Evolutionary conservation across 163 green algal genomes (phyloP), one percentile per base, ranked within the genome.

Genomic region (Scenedesmus sp.): DNA sequence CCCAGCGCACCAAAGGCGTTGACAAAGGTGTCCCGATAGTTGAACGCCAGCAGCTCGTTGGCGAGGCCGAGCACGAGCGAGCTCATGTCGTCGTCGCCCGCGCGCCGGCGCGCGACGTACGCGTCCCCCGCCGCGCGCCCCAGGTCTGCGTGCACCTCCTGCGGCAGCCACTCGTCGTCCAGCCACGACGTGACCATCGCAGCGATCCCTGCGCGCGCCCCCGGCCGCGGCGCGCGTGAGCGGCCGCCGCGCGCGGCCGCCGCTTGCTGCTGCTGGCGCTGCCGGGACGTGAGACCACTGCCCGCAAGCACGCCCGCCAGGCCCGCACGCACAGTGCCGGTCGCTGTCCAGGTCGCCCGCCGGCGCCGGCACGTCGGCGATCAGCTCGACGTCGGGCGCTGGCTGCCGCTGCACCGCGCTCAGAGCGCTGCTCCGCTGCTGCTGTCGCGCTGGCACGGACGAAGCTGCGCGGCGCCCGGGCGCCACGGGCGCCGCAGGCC

Each of bases 141-240:
- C 1, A 94, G 70, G 0, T 78, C 28, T 18, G 69, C 26, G 45
- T 94, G 90, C 29, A 92, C 81, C 4, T 87, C 63, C 26, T 91
- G 53, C 3, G 78, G 66, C 31, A 78, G 87, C 90, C 90, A 94
- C 50, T 94, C 90, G 48, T 94, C 90, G 50, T 94, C 80, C 17
- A 92, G 72, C 90, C 90, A 94, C 1, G 20, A 28, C 2, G 74
- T 63, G 28, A 81, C 64, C 62, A 75, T 75, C 42, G 62, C 34
- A 2, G 63, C 26, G n/a, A 81, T 81, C 74, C 73, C 73, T 81
- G 70, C 57, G 26, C 20, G 31, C n/a, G n/a, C n/a, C n/a, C n/a
- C n/a, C n/a, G n/a, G n/a, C n/a, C n/a, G n/a, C n/a, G n/a, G n/a
- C n/a, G n/a, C n/a, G n/a, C n/a, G n/a, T n/a, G n/a, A 47, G 39